Base-by-base conservation (phyloP, 192 early-diverging fungal species). In the Umbelopsis sp. region DNA sequence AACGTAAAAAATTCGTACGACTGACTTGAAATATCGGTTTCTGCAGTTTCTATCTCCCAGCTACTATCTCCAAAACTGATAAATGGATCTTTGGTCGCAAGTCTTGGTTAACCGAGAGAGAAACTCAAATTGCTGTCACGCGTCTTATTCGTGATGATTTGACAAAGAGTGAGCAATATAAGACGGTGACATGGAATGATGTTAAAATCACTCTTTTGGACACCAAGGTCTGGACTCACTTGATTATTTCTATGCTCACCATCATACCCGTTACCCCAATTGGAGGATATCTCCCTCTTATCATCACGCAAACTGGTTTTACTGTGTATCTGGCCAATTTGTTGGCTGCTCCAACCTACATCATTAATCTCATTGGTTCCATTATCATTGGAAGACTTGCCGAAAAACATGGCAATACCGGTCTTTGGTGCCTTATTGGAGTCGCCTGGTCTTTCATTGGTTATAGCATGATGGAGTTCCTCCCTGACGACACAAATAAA, bases 141-240 rank as follows among this genome's bases (percentile, higher is more conserved):
- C 82, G 89, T n/a, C 67, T 91, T 17, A 70, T 90, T 52, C 81
- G 84, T 12, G 89, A 89, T 54, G 89, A 91, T 53, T 80, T 81
- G 11, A 71, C 74, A 22, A 91, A 91, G 73, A 76, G 65, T 4
- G 82, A 81, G 11, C 77, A 79, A 16, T 36, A 68, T 20, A 81
- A 81, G 25, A 31, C 5, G 10, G 21, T 76, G 9, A 43, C 43
- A 29, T 71, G 52, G 54, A 34, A n/a, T 9, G 74, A 76, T 67
- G 69, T 22, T 25, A 71, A 66, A 26, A 41, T 76, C 24, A 50
- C 69, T 34, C 22, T 71, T 29, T 4, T 31, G 9, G 74, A 76
- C 49, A 71, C 65, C 49, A 70, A 70, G 34, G 10, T 76, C 3
- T 70, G 68, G 74, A 54, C 47, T 2, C 74, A 76, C 50, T 47